Conservation (phyloP, 257 asterid genomes). For the Solanum chiquidenum region DNA sequence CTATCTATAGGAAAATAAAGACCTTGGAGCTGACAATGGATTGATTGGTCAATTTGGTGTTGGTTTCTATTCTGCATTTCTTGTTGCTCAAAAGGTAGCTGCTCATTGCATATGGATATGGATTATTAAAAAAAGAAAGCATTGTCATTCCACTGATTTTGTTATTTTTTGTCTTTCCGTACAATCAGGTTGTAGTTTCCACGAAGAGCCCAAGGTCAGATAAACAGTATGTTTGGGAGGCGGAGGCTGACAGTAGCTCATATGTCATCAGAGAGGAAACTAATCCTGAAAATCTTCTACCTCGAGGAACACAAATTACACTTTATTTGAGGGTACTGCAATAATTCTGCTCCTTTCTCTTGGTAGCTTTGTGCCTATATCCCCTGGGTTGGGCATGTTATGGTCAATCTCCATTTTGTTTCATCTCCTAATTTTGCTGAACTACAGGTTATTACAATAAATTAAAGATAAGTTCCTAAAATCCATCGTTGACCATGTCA, state of each 20-base stretch:
- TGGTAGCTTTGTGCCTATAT: not conserved
- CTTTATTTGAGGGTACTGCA: conserved; percentile 67
- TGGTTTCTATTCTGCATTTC: conserved; percentile 92
- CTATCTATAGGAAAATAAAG: conserved; percentile 62
- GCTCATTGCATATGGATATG: not conserved
- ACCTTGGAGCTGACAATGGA: conserved; percentile 72
- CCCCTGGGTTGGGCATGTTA: not conserved
- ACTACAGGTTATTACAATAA: not conserved
- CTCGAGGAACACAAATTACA: conserved; percentile 91
- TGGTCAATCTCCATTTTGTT: not conserved
- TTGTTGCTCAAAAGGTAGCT: conserved; percentile 79
- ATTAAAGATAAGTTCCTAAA: not conserved
- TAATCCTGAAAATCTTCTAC: conserved; percentile 53
- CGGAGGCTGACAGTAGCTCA: conserved; percentile 86
- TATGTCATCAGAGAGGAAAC: conserved; percentile 72
- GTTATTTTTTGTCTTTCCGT: not conserved
- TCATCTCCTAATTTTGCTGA: not conserved
- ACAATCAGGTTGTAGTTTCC: conserved; percentile 68
- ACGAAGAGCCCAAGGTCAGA: conserved; percentile 97
- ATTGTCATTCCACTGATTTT: not conserved
- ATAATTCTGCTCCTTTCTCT: not conserved
- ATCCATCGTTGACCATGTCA: not conserved
- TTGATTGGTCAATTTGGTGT: conserved; percentile 99
- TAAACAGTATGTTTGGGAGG: conserved; percentile 90
- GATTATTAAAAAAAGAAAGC: not conserved